Percentiles rank a stretch among this genome's conserved stretches.
Conservation (phyloP, 352 stramenopile species). For the Pythium biforme region DNA sequence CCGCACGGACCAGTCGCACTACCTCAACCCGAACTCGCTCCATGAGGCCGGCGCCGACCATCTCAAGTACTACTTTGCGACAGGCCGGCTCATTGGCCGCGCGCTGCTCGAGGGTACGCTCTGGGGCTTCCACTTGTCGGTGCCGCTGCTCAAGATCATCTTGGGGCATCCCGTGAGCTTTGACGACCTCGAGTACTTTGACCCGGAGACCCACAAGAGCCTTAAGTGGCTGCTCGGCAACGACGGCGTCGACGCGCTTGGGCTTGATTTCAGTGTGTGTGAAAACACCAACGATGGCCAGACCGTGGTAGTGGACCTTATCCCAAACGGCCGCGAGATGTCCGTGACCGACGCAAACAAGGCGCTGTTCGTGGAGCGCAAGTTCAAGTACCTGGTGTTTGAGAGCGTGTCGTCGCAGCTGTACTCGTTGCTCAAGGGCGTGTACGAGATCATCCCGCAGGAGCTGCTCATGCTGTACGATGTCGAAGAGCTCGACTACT, state of each 20-base stretch:
- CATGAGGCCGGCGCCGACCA: constrained; percentile 27
- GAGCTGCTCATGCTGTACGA: constrained; percentile 95
- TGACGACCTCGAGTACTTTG: constrained; percentile 77
- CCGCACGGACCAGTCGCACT: constrained; percentile 36
- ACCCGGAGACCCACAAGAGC: constrained; percentile 32
- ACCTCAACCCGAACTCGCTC: constrained; percentile 32
- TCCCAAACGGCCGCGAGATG: constrained; percentile 38
- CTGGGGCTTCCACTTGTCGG: constrained; percentile 86
- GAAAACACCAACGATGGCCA: constrained; percentile 24
- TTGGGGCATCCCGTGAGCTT: constrained; percentile 89
- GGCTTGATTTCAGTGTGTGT: constrained; percentile 59
- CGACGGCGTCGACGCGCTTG: constrained; percentile 24
- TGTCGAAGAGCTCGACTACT: constrained; percentile 95
- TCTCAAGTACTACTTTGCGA: constrained; percentile 25
- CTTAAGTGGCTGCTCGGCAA: constrained; percentile 32
- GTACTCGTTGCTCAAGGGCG: constrained; percentile 80
- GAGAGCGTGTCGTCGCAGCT: constrained; percentile 55
- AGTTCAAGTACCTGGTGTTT: constrained; percentile 58
- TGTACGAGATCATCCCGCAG: constrained; percentile 95
- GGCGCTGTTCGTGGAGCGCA: constrained; percentile 88
- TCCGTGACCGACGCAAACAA: constrained; percentile 95
- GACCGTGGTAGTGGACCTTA: constrained; percentile 45
- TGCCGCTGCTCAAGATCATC: constrained; percentile 93
- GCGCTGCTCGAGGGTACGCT: constrained; percentile 72
- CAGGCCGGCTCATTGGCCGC: constrained; percentile 29